Evolutionary conservation across 768 basidiomycete species (phyloP), one percentile per base, ranked within the genome.

Genomic region (Termitomyces sp.): DNA sequence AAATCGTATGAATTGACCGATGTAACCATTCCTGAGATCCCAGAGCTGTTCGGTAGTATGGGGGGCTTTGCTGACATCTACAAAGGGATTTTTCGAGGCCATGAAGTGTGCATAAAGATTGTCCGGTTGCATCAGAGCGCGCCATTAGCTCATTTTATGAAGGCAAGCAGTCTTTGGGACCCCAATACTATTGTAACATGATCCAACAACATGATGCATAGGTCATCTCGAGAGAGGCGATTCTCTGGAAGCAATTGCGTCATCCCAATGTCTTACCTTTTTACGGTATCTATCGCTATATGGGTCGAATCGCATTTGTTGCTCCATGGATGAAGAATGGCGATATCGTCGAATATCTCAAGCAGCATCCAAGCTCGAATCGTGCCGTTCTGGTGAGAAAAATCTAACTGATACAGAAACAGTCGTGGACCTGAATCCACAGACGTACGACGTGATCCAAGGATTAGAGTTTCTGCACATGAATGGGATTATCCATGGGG

Each of bases 401-500:
- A 9, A 24, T 36, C 15, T 36, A 1, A 13, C n/a, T 11, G 15
- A 44, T 12, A 24, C 7, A 22, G 4, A 35, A 7, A 36, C 18
- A 8, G 3, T 20, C 0, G 20, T 28, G 28, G 4, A 28, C 28
- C 28, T 28, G 28, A 28, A 46, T 6, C 8, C 16, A 35, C 39
- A 75, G 76, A 33, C 70, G 15, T 64, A 62, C 12, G 75, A 75
- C 42, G 66, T 76, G 16, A 70, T 71, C 0, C 52, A 60, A 45
- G 76, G 76, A 2, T 58, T 76, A 5, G 52, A 65, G 2, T 75
- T 76, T 62, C 66, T 78, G 15, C 76, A 76, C 57, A 64, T 64
- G 9, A 66, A 69, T 52, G 64, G 68, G 4, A 71, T 82, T 33
- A 71, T 80, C 15, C 81, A 79, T 51, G 80, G 80, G 1, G 80